Evolutionary conservation across 1,284 basidiomycete species (phyloP).

Genomic region (Quambalaria eucalypti): DNA sequence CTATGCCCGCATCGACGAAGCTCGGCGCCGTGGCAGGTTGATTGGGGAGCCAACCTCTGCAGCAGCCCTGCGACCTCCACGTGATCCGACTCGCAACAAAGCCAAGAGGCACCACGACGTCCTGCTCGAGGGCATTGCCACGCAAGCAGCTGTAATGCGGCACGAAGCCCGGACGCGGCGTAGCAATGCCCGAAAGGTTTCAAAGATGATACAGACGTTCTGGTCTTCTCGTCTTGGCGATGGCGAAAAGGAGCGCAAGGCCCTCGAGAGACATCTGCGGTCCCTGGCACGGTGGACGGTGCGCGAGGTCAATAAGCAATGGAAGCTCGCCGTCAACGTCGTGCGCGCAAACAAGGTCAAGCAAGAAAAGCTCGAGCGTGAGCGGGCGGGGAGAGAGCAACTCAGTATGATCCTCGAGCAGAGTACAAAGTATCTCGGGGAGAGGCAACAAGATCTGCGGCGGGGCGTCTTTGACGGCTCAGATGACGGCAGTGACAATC

Average conservation of each 20-base stretch:
- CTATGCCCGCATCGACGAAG: background rate
- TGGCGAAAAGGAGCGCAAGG: constrained; percentile 58
- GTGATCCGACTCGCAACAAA: background rate
- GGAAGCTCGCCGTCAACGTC: constrained; percentile 81
- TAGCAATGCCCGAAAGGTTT: constrained; percentile 53
- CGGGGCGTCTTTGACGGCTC: constrained; percentile 25
- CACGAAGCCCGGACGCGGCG: constrained; percentile 44
- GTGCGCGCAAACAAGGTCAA: constrained; percentile 62
- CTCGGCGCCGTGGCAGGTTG: background rate
- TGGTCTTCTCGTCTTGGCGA: constrained; percentile 62
- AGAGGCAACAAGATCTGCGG: constrained; percentile 50
- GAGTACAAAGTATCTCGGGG: constrained; percentile 75
- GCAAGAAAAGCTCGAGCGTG: constrained; percentile 58
- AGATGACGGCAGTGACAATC: constrained; percentile 32
- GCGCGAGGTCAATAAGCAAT: constrained; percentile 66
- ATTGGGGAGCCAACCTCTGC: background rate
- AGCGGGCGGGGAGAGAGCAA: constrained; percentile 67
- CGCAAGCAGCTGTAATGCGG: constrained; percentile 21
- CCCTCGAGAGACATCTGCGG: constrained; percentile 63
- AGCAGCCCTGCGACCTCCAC: background rate
- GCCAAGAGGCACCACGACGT: background rate
- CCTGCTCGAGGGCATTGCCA: constrained; percentile 13
- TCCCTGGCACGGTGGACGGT: constrained; percentile 63
- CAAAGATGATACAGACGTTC: constrained; percentile 63
- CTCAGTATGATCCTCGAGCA: constrained; percentile 82